Percentiles rank a stretch among this genome's conserved stretches.
These are phyloP conservation scores for Myriangium duriaei DNA, from an alignment of 2,329 filamentous ascomycete species.

Conservation along the genomic window DNA sequence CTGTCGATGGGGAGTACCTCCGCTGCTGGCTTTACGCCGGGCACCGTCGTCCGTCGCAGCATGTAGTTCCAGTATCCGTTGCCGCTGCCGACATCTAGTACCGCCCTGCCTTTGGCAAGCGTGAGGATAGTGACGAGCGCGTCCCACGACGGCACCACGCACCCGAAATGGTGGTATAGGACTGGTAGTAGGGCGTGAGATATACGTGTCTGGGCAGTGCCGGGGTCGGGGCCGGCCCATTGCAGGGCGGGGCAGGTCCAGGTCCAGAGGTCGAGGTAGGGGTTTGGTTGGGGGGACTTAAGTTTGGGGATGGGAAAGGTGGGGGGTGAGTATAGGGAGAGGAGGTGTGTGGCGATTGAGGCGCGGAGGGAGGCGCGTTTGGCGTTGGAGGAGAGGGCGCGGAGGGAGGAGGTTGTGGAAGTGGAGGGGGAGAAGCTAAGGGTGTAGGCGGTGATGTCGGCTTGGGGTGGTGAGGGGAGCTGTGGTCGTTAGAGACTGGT, in stretches of 20 bases:
- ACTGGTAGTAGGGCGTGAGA: constrained; percentile 59
- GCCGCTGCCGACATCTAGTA: constrained; percentile 57
- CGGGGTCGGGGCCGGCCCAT: constrained; percentile 49
- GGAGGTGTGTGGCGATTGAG: constrained; percentile 45
- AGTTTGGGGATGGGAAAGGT: constrained; percentile 26
- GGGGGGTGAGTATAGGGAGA: constrained; percentile 40
- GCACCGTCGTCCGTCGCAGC: constrained; percentile 47
- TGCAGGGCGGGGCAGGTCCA: constrained; percentile 53
- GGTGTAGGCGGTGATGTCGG: constrained; percentile 55
- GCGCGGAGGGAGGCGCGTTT: constrained; percentile 50
- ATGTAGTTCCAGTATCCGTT: constrained; percentile 68
- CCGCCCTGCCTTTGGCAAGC: constrained; percentile 37
- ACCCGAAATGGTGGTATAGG: constrained; percentile 70
- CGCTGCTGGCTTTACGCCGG: constrained; percentile 21
- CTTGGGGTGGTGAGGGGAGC: constrained; percentile 34
- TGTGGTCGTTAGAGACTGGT: constrained; percentile 12
- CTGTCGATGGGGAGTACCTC: constrained; percentile 52
- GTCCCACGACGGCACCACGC: constrained; percentile 56
- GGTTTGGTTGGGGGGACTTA: constrained; percentile 44
- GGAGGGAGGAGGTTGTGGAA: constrained; percentile 49
- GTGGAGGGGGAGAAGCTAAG: constrained; percentile 52
- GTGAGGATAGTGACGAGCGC: constrained; percentile 47
- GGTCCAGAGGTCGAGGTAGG: constrained; percentile 54
- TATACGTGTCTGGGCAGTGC: constrained; percentile 39
- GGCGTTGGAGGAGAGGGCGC: constrained; percentile 51